Evolutionary conservation across 2,329 filamentous ascomycete species (phyloP).

Genomic region (Monosporascus sp.): DNA sequence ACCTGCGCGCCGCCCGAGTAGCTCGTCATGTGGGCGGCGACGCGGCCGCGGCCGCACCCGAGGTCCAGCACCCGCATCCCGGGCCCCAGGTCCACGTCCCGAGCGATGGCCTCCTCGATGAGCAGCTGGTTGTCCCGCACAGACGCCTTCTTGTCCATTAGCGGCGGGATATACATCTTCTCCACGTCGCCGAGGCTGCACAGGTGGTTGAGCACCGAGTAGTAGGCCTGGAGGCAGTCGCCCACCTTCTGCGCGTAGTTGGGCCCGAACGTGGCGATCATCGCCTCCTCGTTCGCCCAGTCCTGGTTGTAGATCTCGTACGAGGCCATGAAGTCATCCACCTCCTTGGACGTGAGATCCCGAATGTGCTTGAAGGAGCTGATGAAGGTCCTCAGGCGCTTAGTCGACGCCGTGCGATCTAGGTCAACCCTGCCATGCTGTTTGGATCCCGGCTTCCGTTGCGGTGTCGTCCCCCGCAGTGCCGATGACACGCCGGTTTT

Average conservation of each 20-base stretch:
- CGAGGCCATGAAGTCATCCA: slow-evolving; percentile 51
- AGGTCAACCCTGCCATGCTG: slow-evolving; percentile 19
- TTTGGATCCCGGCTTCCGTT: slow-evolving; percentile 5
- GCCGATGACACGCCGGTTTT: slow-evolving; percentile 15
- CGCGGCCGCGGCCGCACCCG: slow-evolving; percentile 47
- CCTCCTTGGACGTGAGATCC: slow-evolving; percentile 43
- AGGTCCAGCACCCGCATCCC: slow-evolving; percentile 46
- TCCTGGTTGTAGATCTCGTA: slow-evolving; percentile 53
- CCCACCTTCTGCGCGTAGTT: slow-evolving; percentile 46
- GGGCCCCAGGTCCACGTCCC: slow-evolving; percentile 37
- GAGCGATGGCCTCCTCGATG: slow-evolving; percentile 45
- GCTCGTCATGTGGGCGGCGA: slow-evolving; percentile 48
- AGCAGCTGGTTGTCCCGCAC: slow-evolving; percentile 48
- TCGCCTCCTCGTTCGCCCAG: slow-evolving; percentile 45
- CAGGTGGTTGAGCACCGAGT: slow-evolving; percentile 49
- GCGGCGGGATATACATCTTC: slow-evolving; percentile 53
- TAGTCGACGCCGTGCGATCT: slow-evolving; percentile 40
- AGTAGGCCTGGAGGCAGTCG: slow-evolving; percentile 46
- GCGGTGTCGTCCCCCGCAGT: neutral
- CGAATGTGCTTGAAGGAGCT: slow-evolving; percentile 44
- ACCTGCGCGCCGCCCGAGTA: slow-evolving; percentile 42
- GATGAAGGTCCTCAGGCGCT: slow-evolving; percentile 45
- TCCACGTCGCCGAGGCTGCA: slow-evolving; percentile 52
- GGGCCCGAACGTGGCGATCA: slow-evolving; percentile 41
- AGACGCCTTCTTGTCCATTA: slow-evolving; percentile 44